Evolutionary conservation across 73 alveolate species (phyloP).

Genomic region (Uronychia setigera): DNA sequence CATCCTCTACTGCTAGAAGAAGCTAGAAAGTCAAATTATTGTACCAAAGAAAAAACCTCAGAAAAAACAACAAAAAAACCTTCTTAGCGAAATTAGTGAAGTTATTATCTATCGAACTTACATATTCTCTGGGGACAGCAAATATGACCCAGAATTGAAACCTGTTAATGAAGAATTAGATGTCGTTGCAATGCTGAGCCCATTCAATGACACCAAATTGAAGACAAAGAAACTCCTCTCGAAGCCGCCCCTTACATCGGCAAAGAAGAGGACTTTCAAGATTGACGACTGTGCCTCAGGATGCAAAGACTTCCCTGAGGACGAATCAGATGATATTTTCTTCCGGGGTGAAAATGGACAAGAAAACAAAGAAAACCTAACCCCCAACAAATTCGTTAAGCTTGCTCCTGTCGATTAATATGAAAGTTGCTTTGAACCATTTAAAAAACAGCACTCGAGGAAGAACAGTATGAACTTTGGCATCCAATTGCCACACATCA

Average conservation of each 20-base stretch:
- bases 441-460: neutral
- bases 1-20: neutral
- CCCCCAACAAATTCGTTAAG: neutral
- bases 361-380: neutral
- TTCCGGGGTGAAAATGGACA: too few species aligned
- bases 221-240: neutral
- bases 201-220: neutral
- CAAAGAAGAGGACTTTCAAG: neutral
- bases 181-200: neutral
- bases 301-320: neutral
- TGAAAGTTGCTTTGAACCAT: neutral
- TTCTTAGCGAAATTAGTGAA: neutral
- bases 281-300: neutral
- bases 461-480: neutral
- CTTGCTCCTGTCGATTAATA: neutral
- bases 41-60: neutral
- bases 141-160: neutral
- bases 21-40: neutral
- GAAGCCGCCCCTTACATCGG: neutral
- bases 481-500: neutral
- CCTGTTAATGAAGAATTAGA: neutral
- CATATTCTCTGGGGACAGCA: neutral
- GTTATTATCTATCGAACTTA: neutral
- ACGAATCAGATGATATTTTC: neutral
- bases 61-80: neutral